Percentiles rank a stretch among this genome's conserved stretches.
Conservation (phyloP, 1,139 yeast genomes). For the Yueomyces sp. region DNA sequence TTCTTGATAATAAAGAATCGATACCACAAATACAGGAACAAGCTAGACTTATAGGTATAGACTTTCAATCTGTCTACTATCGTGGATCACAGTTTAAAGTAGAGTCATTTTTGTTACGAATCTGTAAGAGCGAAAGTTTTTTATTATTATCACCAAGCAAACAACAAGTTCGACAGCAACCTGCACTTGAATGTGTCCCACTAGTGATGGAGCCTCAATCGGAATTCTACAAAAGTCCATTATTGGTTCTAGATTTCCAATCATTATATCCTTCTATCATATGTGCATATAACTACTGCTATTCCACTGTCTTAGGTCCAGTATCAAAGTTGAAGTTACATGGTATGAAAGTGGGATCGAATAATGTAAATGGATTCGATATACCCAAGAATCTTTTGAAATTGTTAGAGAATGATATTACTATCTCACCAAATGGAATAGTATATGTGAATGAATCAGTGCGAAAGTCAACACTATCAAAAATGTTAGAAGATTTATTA, state of each 20-base stretch:
- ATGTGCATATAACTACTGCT: constrained; percentile 87
- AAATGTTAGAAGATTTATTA: constrained; percentile 73
- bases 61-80: constrained; percentile 74
- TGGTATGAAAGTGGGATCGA: constrained; percentile 41
- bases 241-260: constrained; percentile 84
- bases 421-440: constrained; percentile 76
- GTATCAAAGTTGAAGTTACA: constrained; percentile 39
- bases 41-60: constrained; percentile 79
- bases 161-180: constrained; percentile 70
- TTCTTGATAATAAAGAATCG: constrained; percentile 53
- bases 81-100: constrained; percentile 92
- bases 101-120: constrained; percentile 64
- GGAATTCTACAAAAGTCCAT: constrained; percentile 74
- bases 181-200: constrained; percentile 79
- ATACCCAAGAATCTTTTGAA: constrained; percentile 48
- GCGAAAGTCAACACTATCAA: constrained; percentile 64
- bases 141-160: constrained; percentile 71
- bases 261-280: constrained; percentile 86
- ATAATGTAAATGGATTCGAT: constrained; percentile 25
- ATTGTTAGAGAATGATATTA: constrained; percentile 40
- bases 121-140: constrained; percentile 65
- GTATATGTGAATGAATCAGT: constrained; percentile 56
- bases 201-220: constrained; percentile 87
- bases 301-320: constrained; percentile 73
- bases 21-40: constrained; percentile 68